Evolutionary conservation across 371 early-diverging fungal species (phyloP).

Genomic region (Coemansia sp.): DNA sequence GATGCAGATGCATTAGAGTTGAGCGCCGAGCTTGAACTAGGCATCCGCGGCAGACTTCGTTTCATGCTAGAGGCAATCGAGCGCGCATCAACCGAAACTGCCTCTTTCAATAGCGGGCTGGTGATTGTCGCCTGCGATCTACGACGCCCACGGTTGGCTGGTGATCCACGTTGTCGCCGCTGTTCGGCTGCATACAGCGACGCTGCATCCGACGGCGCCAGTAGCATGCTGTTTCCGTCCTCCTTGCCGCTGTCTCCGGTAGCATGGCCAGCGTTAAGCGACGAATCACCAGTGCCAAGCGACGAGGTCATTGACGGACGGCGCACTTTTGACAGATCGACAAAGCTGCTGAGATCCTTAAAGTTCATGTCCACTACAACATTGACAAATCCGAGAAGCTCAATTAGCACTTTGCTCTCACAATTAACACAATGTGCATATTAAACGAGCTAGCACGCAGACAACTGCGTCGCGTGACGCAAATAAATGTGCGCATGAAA

Average conservation of each 20-base stretch:
- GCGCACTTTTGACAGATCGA: slow-evolving; percentile 47
- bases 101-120: slow-evolving; percentile 41
- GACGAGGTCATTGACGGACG: slow-evolving; percentile 49
- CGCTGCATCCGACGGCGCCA: slow-evolving; percentile 12
- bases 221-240: slow-evolving; percentile 10
- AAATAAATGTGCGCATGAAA: neutral
- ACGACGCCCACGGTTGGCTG: slow-evolving; percentile 24
- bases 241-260: slow-evolving; percentile 33
- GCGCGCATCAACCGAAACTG: slow-evolving; percentile 29
- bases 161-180: slow-evolving; percentile 33
- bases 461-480: slow-evolving; percentile 4
- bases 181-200: slow-evolving; percentile 21
- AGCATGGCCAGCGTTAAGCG: slow-evolving; percentile 18
- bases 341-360: slow-evolving; percentile 44
- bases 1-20: slow-evolving; percentile 12
- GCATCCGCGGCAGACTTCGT: slow-evolving; percentile 28
- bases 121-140: slow-evolving; percentile 24
- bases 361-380: slow-evolving; percentile 48
- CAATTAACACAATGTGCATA: neutral
- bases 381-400: too few relatives aligned
- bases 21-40: slow-evolving; percentile 30
- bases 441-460: neutral
- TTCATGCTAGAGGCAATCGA: slow-evolving; percentile 42
- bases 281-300: slow-evolving; percentile 39
- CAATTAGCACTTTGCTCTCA: neutral